phyloP scores from a whole-genome alignment of 495 filamentous ascomycete species.

The Aspergillus campestris region DNA sequence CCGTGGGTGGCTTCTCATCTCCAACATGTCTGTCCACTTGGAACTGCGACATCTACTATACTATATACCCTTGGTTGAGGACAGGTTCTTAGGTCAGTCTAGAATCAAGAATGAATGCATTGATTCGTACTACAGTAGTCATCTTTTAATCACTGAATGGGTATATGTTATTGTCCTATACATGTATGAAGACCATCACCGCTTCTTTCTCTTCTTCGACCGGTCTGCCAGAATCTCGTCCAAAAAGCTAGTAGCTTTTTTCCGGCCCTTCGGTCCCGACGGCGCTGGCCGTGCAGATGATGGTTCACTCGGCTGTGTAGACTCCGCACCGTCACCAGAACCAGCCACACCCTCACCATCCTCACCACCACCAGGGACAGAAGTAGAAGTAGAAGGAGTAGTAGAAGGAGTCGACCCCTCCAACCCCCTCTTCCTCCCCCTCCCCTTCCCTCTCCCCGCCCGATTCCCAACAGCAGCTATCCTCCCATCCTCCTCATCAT shows the following conservation, averaged over 20 bases:
- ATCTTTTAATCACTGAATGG: conserved; percentile 4
- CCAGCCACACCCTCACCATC: conserved; percentile 1
- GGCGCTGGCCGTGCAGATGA: conserved; percentile 8
- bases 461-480: conserved; percentile 2
- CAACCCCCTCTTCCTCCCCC: neutral
- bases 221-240: conserved; percentile 44
- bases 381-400: neutral
- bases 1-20: neutral
- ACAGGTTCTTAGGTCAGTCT: conserved; percentile 10
- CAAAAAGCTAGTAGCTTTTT: conserved; percentile 39
- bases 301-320: neutral
- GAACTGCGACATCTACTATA: conserved; percentile 6
- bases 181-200: conserved; percentile 17
- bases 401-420: no score
- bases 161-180: conserved; percentile 10
- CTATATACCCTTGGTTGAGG: conserved; percentile 28
- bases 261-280: conserved; percentile 19
- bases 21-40: conserved; percentile 3
- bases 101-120: conserved; percentile 8
- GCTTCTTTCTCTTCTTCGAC: conserved; percentile 48
- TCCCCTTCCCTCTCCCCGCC: conserved; percentile 2
- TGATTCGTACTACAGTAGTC: conserved; percentile 5
- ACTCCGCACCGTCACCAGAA: neutral
- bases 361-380: neutral
- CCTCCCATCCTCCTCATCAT: conserved; percentile 7